These are phyloP conservation scores for Boletus eberwhitei DNA, from an alignment of 768 basidiomycete genomes.

Conservation along the genomic window DNA sequence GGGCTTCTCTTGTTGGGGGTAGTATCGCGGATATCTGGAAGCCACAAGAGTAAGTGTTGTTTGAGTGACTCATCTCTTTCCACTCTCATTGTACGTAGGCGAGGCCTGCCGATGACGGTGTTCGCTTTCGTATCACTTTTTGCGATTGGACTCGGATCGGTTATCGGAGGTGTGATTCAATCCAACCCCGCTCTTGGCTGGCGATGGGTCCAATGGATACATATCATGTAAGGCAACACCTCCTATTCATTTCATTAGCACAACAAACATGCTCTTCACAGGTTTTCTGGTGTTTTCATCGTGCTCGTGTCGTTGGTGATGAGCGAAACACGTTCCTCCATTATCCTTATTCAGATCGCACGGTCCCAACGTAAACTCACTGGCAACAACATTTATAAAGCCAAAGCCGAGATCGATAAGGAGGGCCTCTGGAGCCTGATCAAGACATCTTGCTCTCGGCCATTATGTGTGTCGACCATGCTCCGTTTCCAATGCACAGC, in stretches of 20 bases:
- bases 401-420: constrained; percentile 60
- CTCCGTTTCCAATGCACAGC: background rate
- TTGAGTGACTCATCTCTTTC: background rate
- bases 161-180: constrained; percentile 63
- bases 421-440: constrained; percentile 54
- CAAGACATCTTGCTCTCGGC: constrained; percentile 64
- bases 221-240: constrained; percentile 45
- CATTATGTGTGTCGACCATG: constrained; percentile 50
- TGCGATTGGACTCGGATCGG: constrained; percentile 59
- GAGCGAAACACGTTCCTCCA: constrained; percentile 68
- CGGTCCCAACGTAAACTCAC: constrained; percentile 60
- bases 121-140: constrained; percentile 60
- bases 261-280: constrained; percentile 21
- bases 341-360: constrained; percentile 68
- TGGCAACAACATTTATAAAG: constrained; percentile 56
- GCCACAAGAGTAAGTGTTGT: constrained; percentile 48
- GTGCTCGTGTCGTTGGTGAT: constrained; percentile 51
- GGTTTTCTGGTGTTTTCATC: constrained; percentile 51
- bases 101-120: constrained; percentile 72
- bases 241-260: background rate
- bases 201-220: constrained; percentile 84
- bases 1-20: constrained; percentile 65
- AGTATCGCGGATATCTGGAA: constrained; percentile 70
- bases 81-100: constrained; percentile 37
- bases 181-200: constrained; percentile 55